Evolutionary conservation across 768 basidiomycete genomes (phyloP), one percentile per base, ranked within the genome.

Genomic region (Tylopilus rubrobrunneus): DNA sequence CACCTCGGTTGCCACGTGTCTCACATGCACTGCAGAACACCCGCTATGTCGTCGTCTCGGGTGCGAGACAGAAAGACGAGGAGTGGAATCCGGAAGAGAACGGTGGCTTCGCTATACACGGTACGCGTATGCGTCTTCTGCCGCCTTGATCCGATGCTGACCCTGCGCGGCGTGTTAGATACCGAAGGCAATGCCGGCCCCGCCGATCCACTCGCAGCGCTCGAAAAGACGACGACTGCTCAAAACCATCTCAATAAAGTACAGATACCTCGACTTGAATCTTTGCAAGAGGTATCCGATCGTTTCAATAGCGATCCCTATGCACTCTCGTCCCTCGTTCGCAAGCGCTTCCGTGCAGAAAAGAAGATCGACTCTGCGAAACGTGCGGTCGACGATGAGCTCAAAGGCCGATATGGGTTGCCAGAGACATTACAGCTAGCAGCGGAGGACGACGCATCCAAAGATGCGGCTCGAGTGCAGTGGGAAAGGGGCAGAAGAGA

Each of bases 21-120:
- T 50, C 51, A 42, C 45, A 19, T 49, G 3, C 12, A 17, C 2
- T 15, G 15, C 12, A 98, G 97, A 97, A 98, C 64, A 96, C 97
- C 1, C 83, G 89, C 17, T 99, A 99, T 64, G 86, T 97, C 23
- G 97, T 98, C 1, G 78, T 82, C 3, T 88, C 88, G 21, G 97
- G 97, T 5, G 97, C 97, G n/a, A 78, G 89, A 53, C 87, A 89
- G 67, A 95, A 99, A 69, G 88, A 92, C 49, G 89, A 96, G 65
- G 93, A 97, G 47, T 98, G 97, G 97, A 78, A 98, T 67, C 95
- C 96, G 1, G 93, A 88, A 67, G 94, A 97, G 71, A 91, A 96
- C 55, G 96, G 96, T 6, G 94, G 94, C 0, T 97, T 81, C 62
- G 92, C 92, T 41, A 76, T 92, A 21, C 88, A 94, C 62, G 92